phyloP scores from a whole-genome alignment of 2,329 filamentous ascomycete genomes.

The Canariomyces notabilis region DNA sequence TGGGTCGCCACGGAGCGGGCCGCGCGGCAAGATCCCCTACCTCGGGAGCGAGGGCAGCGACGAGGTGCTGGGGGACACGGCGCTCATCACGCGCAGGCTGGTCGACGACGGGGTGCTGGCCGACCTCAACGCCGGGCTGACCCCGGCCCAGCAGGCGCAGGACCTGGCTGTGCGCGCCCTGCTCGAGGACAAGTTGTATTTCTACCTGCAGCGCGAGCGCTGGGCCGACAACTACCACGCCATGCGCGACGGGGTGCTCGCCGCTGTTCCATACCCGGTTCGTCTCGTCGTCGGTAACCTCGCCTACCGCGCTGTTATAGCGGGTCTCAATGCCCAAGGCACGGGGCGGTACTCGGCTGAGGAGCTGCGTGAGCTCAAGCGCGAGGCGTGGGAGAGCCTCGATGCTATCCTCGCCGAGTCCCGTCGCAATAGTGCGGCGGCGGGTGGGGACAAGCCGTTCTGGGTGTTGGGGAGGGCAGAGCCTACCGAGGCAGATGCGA shows the following conservation, averaged over 20 bases:
- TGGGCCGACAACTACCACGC: conserved; percentile 56
- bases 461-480: conserved; percentile 51
- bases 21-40: conserved; percentile 59
- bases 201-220: conserved; percentile 48
- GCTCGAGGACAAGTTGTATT: conserved; percentile 57
- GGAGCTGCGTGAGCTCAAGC: conserved; percentile 42
- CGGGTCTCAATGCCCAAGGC: conserved; percentile 53
- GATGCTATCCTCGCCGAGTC: conserved; percentile 39
- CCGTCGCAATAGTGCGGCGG: conserved; percentile 19
- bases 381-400: conserved; percentile 51
- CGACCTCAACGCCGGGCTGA: conserved; percentile 45
- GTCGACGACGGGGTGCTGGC: conserved; percentile 36
- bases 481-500: conserved; percentile 54
- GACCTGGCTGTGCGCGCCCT: conserved; percentile 51
- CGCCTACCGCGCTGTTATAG: conserved; percentile 38
- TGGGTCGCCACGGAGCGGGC: conserved; percentile 43
- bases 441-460: conserved; percentile 37
- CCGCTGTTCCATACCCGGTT: conserved; percentile 45
- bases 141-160: conserved; percentile 34
- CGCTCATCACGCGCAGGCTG: conserved; percentile 48
- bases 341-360: conserved; percentile 45
- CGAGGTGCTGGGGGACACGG: conserved; percentile 44
- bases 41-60: conserved; percentile 32
- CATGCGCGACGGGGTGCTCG: conserved; percentile 50
- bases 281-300: conserved; percentile 48